Evolutionary conservation across 164 flowering plant genomes (phyloP).

Genomic region (Santalum album): DNA sequence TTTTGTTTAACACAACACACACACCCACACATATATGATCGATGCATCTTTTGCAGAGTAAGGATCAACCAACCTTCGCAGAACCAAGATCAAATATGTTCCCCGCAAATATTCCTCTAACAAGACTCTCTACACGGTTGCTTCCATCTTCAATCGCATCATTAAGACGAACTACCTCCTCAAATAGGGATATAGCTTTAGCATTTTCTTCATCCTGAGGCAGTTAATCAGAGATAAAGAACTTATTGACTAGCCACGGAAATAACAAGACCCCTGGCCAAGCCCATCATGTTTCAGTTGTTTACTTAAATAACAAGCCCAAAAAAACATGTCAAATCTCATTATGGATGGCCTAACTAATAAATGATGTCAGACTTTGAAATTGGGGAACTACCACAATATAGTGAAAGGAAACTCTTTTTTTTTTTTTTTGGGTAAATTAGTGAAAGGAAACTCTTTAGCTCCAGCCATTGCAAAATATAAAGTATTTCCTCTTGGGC

Average conservation of each 20-base stretch:
- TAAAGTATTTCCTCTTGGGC: too few species aligned
- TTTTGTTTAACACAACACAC: too few species aligned
- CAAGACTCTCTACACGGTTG: conserved; percentile 71
- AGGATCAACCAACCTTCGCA: conserved; percentile 54
- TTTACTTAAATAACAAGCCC: too few species aligned
- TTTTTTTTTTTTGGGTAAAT: not conserved
- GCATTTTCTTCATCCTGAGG: conserved; percentile 93
- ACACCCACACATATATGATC: not conserved
- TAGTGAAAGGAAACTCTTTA: not conserved
- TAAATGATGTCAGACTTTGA: not conserved
- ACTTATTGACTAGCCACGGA: not conserved
- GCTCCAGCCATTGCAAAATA: not conserved
- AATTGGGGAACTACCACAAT: not conserved
- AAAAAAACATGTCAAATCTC: too few species aligned
- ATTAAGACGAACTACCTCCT: conserved; percentile 58
- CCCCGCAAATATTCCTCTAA: conserved; percentile 96
- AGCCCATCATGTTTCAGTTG: not conserved
- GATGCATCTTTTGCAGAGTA: not conserved
- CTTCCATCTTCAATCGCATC: conserved; percentile 84
- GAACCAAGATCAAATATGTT: conserved; percentile 99
- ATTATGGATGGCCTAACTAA: too few species aligned
- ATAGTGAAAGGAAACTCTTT: not conserved
- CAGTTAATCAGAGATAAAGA: conserved; percentile 9
- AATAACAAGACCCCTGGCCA: not conserved
- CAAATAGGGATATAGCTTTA: conserved; percentile 81